A percentile compares a stretch with the other conserved stretches of the same genome.
Evolutionary conservation across 2,329 filamentous ascomycete species (phyloP).

Genomic region (Zalaria obscura): DNA sequence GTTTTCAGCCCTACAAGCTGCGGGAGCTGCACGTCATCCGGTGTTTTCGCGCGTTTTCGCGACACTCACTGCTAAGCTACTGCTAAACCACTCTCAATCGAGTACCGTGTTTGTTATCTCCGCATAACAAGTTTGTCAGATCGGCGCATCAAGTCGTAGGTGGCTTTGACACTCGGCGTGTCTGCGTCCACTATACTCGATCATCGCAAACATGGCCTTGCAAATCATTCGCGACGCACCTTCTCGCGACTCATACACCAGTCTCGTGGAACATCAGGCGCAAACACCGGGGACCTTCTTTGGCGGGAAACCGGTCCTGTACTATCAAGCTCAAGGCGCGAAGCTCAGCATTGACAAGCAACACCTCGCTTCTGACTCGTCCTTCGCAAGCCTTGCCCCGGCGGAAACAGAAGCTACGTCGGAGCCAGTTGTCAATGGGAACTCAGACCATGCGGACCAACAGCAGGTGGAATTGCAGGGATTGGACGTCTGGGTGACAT

Average conservation of each 20-base stretch:
- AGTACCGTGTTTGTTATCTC: no score
- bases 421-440: slow-evolving; percentile 12
- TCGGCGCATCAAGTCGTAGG: no score
- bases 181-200: no score
- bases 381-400: slow-evolving; percentile 27
- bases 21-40: no score
- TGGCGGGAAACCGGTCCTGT: slow-evolving; percentile 54
- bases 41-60: no score
- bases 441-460: slow-evolving; percentile 6
- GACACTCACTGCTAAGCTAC: no score
- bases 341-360: slow-evolving; percentile 44
- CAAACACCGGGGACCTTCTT: slow-evolving; percentile 62
- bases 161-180: no score
- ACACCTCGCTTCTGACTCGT: slow-evolving; percentile 36
- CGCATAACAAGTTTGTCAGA: no score
- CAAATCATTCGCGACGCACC: slow-evolving; percentile 44
- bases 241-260: slow-evolving; percentile 43
- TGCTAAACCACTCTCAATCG: no score
- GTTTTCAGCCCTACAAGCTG: no score
- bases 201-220: slow-evolving; percentile 17
- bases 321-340: slow-evolving; percentile 44
- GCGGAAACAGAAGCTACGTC: slow-evolving; percentile 23
- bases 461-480: slow-evolving; percentile 17
- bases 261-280: slow-evolving; percentile 54
- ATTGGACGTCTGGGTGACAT: slow-evolving; percentile 34